These are phyloP conservation scores for Epichloe brachyelytri DNA, from an alignment of 2,329 filamentous ascomycete species.

Conservation along the genomic window DNA sequence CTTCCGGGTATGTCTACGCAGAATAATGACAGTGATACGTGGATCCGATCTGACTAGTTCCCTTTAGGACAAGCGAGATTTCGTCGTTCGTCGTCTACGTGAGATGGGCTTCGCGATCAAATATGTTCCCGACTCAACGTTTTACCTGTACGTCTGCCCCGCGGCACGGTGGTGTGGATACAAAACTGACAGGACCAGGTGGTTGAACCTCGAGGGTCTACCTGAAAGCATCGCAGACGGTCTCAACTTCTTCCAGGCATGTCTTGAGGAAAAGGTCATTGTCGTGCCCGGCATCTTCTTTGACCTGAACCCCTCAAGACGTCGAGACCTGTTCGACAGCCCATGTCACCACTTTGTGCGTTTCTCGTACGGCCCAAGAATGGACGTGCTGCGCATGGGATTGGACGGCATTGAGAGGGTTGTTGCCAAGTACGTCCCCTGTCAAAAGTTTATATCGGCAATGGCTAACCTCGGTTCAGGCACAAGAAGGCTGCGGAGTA, in stretches of 20 bases:
- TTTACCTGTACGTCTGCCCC: constrained; percentile 59
- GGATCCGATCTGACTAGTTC: constrained; percentile 9
- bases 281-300: constrained; percentile 98
- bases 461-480: constrained; percentile 8
- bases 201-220: constrained; percentile 52
- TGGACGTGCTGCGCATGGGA: constrained; percentile 66
- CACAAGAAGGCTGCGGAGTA: constrained; percentile 11
- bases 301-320: constrained; percentile 80
- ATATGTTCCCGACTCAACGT: constrained; percentile 79
- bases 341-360: constrained; percentile 89
- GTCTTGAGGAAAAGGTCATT: constrained; percentile 86
- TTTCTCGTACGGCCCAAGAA: constrained; percentile 70
- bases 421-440: constrained; percentile 48
- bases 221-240: constrained; percentile 81
- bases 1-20: constrained; percentile 46
- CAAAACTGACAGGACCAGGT: constrained; percentile 16
- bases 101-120: constrained; percentile 81
- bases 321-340: constrained; percentile 83
- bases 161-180: background rate
- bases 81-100: constrained; percentile 64
- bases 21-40: background rate
- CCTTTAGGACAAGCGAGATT: constrained; percentile 70
- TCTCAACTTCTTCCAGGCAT: constrained; percentile 92
- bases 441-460: background rate
- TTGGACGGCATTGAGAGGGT: constrained; percentile 78